Base-by-base conservation (phyloP, 371 early-diverging fungal species). In the Mucor circinelloides region DNA sequence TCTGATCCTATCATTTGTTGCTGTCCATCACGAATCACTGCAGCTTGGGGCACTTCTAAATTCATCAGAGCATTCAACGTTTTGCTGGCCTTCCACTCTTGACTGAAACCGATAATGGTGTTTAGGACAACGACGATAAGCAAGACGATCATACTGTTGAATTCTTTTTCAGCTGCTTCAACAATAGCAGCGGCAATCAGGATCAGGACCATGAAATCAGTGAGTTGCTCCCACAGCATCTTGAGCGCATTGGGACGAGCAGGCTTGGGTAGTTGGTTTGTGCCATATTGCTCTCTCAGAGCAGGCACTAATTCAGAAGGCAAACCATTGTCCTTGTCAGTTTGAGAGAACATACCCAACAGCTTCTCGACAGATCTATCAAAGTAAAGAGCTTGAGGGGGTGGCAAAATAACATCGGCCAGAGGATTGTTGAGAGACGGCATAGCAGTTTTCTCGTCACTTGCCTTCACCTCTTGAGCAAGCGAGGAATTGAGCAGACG, bases 171-270 rank as follows among this genome's bases (percentile, higher is more conserved):
- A 19, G 91, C 93, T 7, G 90, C 89, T 66, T 93, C 89, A 17
- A 94, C 83, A 63, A 95, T 85, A 7, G 96, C 91, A 30, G 81
- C 82, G 7, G 74, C 76, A 27, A 81, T 70, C 10, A 94, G 83
- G 48, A 97, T 89, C 36, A 97, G 63, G 27, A 97, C 90, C 93
- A 97, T 97, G 70, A 96, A 91, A 68, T 97, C 97, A 2, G 93
- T 92, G 19, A 97, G 67, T 78, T 97, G 97, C 27, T 70, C 82
- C 88, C 91, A 90, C 2, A 97, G 70, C 88, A 97, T 95, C 68
- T 80, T 89, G 70, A 90, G 69, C 32, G 89, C 76, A 9, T 94
- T 91, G 0, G 93, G 89, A 15, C 84, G 82, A 17, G 94, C 92
- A 1, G 97, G 95, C 21, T 85, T 82, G 1, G 91, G 87, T 15